Conservation (phyloP, 1,284 basidiomycete genomes). For the Cutaneotrichosporon sp. region DNA sequence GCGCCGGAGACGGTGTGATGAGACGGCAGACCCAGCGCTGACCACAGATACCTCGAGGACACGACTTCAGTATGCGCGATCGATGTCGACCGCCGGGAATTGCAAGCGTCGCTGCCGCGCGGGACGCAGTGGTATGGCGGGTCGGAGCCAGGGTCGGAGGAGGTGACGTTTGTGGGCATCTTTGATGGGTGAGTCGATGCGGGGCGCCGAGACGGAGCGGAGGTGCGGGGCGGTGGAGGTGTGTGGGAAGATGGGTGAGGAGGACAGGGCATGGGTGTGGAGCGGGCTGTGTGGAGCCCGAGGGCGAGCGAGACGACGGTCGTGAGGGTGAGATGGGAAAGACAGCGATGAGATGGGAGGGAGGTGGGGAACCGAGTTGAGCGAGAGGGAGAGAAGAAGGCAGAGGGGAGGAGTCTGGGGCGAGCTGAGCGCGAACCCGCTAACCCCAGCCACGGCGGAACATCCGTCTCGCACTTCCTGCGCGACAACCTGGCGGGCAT, state of each 20-base stretch:
- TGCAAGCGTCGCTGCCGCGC: slow-evolving; percentile 66
- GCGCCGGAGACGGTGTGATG: slow-evolving; percentile 16
- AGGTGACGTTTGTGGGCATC: slow-evolving; percentile 80
- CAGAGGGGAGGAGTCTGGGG: background rate
- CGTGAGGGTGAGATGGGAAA: too few species aligned
- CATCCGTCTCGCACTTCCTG: slow-evolving; percentile 71
- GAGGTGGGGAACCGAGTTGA: too few species aligned
- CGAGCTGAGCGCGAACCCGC: background rate
- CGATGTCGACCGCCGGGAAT: slow-evolving; percentile 70
- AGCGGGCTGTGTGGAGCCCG: too few species aligned
- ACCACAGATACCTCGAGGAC: slow-evolving; percentile 72
- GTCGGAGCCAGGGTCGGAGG: slow-evolving; percentile 60
- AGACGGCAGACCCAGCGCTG: background rate
- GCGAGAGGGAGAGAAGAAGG: too few species aligned
- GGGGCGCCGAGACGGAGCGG: too few species aligned
- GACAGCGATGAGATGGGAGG: too few species aligned
- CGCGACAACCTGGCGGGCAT: slow-evolving; percentile 75
- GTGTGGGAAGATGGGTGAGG: background rate
- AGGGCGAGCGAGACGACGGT: too few species aligned
- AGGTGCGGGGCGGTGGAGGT: background rate
- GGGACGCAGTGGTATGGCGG: slow-evolving; percentile 67
- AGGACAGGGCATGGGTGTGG: background rate
- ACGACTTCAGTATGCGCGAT: slow-evolving; percentile 74
- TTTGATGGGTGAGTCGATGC: slow-evolving; percentile 80
- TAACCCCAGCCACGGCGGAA: slow-evolving; percentile 69